phyloP scores from a whole-genome alignment of 768 basidiomycete genomes.

The Neoboletus magnificus region DNA sequence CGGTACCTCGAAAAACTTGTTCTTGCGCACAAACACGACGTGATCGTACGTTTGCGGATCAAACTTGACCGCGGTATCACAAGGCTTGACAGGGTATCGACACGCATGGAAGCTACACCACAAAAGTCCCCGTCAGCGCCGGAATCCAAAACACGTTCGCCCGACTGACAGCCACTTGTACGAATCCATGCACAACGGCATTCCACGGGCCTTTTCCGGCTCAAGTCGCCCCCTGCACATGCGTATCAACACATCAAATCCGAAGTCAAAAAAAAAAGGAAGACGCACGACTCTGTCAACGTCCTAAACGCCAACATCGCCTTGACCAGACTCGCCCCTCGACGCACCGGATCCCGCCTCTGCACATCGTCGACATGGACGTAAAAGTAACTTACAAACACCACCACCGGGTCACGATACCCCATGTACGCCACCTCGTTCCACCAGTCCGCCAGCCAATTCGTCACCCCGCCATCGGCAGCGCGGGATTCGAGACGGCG shows the following conservation, averaged over 20 bases:
- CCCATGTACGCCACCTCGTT: constrained; percentile 89
- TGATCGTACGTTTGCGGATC: constrained; percentile 74
- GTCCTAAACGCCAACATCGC: constrained; percentile 83
- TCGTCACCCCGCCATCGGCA: constrained; percentile 50
- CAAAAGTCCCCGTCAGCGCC: neutral
- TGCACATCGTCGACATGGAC: constrained; percentile 71
- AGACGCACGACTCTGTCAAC: constrained; percentile 68
- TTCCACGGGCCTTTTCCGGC: constrained; percentile 78
- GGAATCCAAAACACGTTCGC: neutral
- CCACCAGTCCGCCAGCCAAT: constrained; percentile 99
- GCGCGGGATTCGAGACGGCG: constrained; percentile 74
- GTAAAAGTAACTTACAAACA: constrained; percentile 94
- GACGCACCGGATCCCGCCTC: constrained; percentile 52
- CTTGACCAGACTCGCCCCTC: constrained; percentile 83
- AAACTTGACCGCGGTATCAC: constrained; percentile 83
- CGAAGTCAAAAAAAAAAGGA: neutral
- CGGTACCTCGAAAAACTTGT: constrained; percentile 84
- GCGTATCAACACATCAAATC: too few relatives aligned
- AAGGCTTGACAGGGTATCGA: constrained; percentile 81
- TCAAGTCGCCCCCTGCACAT: constrained; percentile 65
- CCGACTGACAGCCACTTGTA: constrained; percentile 83
- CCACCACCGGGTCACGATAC: constrained; percentile 86
- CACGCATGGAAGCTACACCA: constrained; percentile 79
- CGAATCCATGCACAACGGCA: constrained; percentile 86
- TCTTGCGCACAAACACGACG: constrained; percentile 86